phyloP scores from a whole-genome alignment of 2,329 filamentous ascomycete genomes.

The Ophidiomyces ophidiicola region DNA sequence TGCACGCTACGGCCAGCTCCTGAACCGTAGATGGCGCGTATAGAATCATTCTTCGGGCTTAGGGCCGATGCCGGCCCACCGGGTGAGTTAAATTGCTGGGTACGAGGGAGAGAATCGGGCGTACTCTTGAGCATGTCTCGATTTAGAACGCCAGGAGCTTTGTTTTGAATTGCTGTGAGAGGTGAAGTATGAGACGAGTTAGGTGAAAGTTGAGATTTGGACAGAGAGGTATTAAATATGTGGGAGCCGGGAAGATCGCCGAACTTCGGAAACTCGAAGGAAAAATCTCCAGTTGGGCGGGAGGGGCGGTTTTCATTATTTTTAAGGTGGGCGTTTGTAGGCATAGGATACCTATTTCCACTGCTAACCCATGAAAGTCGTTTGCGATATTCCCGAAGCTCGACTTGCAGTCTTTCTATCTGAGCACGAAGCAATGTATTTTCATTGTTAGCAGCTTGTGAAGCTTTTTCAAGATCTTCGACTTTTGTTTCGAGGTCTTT shows the following conservation, averaged over 20 bases:
- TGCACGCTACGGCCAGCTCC: background rate
- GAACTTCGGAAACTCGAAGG: conserved; percentile 94
- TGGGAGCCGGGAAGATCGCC: conserved; percentile 54
- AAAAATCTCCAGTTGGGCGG: conserved; percentile 58
- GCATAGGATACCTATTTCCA: conserved; percentile 36
- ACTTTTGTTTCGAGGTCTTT: conserved; percentile 46
- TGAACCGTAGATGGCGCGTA: background rate
- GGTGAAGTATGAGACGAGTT: background rate
- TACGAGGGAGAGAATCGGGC: conserved; percentile 17
- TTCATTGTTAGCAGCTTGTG: conserved; percentile 70
- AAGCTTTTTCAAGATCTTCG: conserved; percentile 60
- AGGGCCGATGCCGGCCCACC: background rate
- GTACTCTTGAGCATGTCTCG: conserved; percentile 12
- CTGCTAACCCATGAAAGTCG: conserved; percentile 54
- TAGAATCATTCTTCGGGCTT: background rate
- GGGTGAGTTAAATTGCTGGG: conserved; percentile 19
- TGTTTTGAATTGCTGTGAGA: conserved; percentile 4
- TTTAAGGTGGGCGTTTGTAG: conserved; percentile 33
- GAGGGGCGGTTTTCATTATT: conserved; percentile 38
- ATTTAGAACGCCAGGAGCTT: conserved; percentile 8
- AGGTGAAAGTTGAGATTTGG: conserved; percentile 17
- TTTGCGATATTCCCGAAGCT: conserved; percentile 85
- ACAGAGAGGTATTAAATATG: conserved; percentile 38
- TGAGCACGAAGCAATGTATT: conserved; percentile 75
- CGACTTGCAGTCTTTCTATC: conserved; percentile 71